Base-by-base conservation (phyloP, 352 stramenopile genomes). In the Pythium vanterpoolii region DNA sequence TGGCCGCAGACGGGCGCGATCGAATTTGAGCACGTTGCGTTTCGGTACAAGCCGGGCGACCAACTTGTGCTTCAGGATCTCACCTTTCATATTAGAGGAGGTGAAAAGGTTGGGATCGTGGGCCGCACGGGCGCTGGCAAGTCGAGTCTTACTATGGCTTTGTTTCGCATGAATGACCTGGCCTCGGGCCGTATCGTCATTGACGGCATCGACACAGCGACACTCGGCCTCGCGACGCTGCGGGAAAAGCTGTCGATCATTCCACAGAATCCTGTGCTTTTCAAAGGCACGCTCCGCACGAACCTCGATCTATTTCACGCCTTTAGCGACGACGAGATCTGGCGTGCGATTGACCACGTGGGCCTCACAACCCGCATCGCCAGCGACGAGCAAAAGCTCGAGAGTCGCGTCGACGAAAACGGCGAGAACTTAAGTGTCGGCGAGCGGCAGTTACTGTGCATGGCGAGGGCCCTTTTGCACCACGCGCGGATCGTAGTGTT, bases 121-220 rank as follows among this genome's bases (percentile, higher is more conserved):
- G 95, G 94, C 18, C 67, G 88, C 57, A 96, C 92, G 2, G 90
- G 90, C 16, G 78, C 76, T 0, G 90, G 90, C 56, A 95, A 98
- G 69, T 90, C 73, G 36, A 87, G 83, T 52, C 62, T 98, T 13
- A 89, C 88, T 7, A 79, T 92, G 51, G 90, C 92, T 23, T 69
- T 99, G 23, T 97, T 98, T 66, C 87, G 96, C 23, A 74, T 98
- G 28, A 85, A 96, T 28, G 93, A 98, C 55, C 60, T 98, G 38
- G 86, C 87, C 38, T 73, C 70, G 13, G 96, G 96, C 16, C 71
- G 62, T 3, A 96, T 98, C 48, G 47, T 63, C n/a, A 85, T 98
- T 16, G 93, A 98, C 66, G 91, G 88, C 16, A 64, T 96, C 4
- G 72, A 97, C 61, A 49, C 95, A 7, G 65, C 62, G 2, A 86